Evolutionary conservation across 2,329 filamentous ascomycete genomes (phyloP), one percentile per base, ranked within the genome.

Genomic region (Epichloe scottii): DNA sequence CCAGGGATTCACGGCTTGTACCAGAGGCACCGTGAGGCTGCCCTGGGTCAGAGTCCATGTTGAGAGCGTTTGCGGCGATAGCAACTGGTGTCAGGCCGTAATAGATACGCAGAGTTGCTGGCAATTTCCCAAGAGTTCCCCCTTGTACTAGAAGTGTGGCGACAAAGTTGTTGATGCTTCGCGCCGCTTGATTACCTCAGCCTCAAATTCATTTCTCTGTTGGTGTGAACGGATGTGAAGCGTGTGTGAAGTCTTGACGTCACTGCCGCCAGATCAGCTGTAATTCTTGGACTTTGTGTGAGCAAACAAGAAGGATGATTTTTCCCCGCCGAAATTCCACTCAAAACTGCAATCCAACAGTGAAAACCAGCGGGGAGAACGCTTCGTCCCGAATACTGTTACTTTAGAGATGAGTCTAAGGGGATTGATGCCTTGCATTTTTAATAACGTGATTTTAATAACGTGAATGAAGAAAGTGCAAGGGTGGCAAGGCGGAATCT

Each of bases 41-140:
- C 12, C 63, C 60, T 10, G 30, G 12, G 40, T 60, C 60, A 14
- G 58, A 53, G 26, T 55, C 57, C 66, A 68, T 68, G 49, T 21
- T 39, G 30, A 11, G 34, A 15, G n/a, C 23, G 35, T 46, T 34
- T 5, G 35, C 42, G 35, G 21, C 12, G 26, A 35, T 35, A 4
- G 19, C n/a, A 21, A 14, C 14, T 34, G n/a, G 26, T 35, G 39
- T 23, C 26, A 19, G 6, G 35, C 23, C 11, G 17, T 26, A 12
- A 10, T 21, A 7, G n/a, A 33, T 50, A n/a, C 2, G 37, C 33
- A 15, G 7, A 34, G 4, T 17, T 35, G 7, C 11, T 37, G 6
- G 30, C 17, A 35, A 10, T 37, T 35, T 42, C 12, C 12, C 10
- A n/a, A 21, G 37, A 48, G n/a, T 38, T 17, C 3, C n/a, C n/a